These are phyloP conservation scores for Rhodamnia rubescens DNA, from an alignment of 345 rosid species.

Conservation along the genomic window DNA sequence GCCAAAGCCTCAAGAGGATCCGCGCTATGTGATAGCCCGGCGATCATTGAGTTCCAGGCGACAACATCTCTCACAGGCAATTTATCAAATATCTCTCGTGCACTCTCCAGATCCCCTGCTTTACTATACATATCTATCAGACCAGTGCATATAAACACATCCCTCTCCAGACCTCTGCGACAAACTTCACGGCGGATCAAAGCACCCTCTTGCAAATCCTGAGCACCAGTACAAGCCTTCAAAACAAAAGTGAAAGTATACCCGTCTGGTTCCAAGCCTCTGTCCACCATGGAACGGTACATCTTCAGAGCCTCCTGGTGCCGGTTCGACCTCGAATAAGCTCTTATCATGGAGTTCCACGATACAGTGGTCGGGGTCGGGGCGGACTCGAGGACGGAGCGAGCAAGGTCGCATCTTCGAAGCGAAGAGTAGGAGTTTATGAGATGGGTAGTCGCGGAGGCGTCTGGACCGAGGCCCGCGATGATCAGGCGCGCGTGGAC, in stretches of 20 bases:
- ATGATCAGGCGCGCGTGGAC: slow-evolving; percentile 31
- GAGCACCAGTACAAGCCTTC: slow-evolving; percentile 41
- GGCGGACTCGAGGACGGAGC: slow-evolving; percentile 25
- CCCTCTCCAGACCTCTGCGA: slow-evolving; percentile 32
- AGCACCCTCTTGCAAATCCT: slow-evolving; percentile 35
- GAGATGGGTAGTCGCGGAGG: slow-evolving; percentile 15
- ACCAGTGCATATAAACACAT: slow-evolving; percentile 41
- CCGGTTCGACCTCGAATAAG: slow-evolving; percentile 21
- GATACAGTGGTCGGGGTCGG: slow-evolving; percentile 30
- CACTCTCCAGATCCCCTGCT: slow-evolving; percentile 24
- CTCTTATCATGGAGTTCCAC: slow-evolving; percentile 44
- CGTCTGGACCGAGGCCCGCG: slow-evolving; percentile 28
- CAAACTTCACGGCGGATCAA: slow-evolving; percentile 23
- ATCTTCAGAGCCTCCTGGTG: slow-evolving; percentile 30
- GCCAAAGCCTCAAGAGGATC: slow-evolving; percentile 20
- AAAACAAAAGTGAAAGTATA: slow-evolving; percentile 52
- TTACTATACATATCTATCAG: slow-evolving; percentile 45
- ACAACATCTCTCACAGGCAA: slow-evolving; percentile 38
- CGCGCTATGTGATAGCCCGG: slow-evolving; percentile 24
- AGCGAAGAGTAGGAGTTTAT: slow-evolving; percentile 29
- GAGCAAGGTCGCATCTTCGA: slow-evolving; percentile 33
- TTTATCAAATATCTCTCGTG: slow-evolving; percentile 38
- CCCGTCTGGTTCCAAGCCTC: slow-evolving; percentile 37
- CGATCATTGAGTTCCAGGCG: slow-evolving; percentile 43
- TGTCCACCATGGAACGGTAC: slow-evolving; percentile 22